Evolutionary conservation across 1,139 yeast genomes (phyloP), one percentile per base, ranked within the genome.

Genomic region (Neolecta irregularis): DNA sequence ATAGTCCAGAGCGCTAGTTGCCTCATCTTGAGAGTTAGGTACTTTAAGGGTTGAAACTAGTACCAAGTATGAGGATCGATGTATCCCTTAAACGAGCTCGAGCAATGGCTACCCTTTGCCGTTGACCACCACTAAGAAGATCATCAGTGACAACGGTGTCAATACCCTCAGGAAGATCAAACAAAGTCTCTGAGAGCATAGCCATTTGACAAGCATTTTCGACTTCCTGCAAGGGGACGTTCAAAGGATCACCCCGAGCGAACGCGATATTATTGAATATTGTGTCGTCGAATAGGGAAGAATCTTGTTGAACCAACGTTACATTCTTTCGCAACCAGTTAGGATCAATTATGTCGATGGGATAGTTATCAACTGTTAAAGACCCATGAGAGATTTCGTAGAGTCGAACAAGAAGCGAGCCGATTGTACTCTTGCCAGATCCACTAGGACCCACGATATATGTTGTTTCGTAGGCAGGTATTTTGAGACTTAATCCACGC

Each of bases 61-160:
- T 28, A 28, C 31, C 31, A 20, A 83, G 58, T 8, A 88, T 67
- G 41, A 88, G 57, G 3, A 88, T 65, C 0, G 85, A 77, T 0
- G 91, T 56, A 47, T 85, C 67, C 41, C 81, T 62, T 4, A 83
- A 46, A 42, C 63, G 65, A 0, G 95, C 95, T 40, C 95, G 64
- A 0, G 95, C 94, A 20, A 88, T 51, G 0, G 88, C 76, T 3
- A 88, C 60, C 40, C 85, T 59, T 54, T 88, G 98, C 38, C 65
- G 68, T 52, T 88, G 94, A 0, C 98, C 98, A 3, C 96, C 96
- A 44, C 94, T 81, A n/a, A 88, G 57, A 2, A 60, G 51, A 2
- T 58, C 57, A 0, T 55, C 51, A 0, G 73, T 70, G 2, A 78
- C 47, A 2, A 52, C 44, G 0, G 80, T 67, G 19, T 74, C 62